These are phyloP conservation scores for Plasmodium inui DNA, from an alignment of 169 alveolate genomes.

Conservation along the genomic window DNA sequence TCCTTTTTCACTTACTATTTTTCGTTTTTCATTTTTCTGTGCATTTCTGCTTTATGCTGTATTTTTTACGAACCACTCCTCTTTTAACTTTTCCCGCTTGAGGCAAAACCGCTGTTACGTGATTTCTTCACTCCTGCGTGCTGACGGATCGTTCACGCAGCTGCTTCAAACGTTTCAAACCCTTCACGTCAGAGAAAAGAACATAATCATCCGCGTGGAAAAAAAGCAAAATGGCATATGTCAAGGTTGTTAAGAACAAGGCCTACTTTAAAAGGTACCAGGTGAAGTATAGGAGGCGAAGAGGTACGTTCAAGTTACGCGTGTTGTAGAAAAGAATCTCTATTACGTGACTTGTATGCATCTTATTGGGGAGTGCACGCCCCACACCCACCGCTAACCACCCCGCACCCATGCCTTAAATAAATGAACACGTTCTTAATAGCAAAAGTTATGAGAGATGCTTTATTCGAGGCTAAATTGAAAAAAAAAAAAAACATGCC, in stretches of 20 bases:
- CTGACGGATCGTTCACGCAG: not conserved
- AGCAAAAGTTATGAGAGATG: slow-evolving; percentile 13
- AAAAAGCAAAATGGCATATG: slow-evolving; percentile 94
- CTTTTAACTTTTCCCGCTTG: not conserved
- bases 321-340: not conserved
- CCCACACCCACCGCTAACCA: not conserved
- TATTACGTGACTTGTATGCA: too few species aligned
- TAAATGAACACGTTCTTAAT: slow-evolving; percentile 37
- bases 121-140: not conserved
- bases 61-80: not conserved
- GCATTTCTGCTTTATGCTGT: not conserved
- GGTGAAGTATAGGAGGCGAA: slow-evolving; percentile 99
- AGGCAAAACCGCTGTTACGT: not conserved
- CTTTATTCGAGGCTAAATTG: slow-evolving; percentile 63
- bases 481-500: slow-evolving; percentile 24
- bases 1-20: not conserved
- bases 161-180: not conserved
- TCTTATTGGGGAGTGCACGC: not conserved
- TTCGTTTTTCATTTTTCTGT: not conserved
- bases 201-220: not conserved
- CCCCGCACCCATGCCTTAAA: slow-evolving; percentile 24
- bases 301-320: slow-evolving; percentile 84
- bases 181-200: not conserved
- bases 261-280: slow-evolving; percentile 99
- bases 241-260: slow-evolving; percentile 96